These are phyloP conservation scores for Hymenoscyphus occultus DNA, from an alignment of 2,329 filamentous ascomycete genomes.

Conservation along the genomic window DNA sequence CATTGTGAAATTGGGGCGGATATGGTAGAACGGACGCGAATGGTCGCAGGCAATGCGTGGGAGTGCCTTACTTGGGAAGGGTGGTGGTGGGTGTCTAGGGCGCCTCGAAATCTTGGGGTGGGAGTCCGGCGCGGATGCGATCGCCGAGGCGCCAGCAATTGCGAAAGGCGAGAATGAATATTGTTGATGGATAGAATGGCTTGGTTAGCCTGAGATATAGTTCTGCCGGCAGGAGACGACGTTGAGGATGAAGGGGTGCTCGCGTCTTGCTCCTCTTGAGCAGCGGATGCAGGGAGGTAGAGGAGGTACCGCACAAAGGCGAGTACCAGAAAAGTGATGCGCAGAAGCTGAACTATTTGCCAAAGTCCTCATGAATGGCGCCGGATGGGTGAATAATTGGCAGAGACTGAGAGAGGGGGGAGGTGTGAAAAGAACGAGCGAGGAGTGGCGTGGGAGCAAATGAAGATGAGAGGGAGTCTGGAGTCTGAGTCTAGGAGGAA, in stretches of 20 bases:
- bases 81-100: slow-evolving; percentile 6
- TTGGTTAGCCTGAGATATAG: slow-evolving; percentile 2
- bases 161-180: neutral
- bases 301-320: slow-evolving; percentile 13
- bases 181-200: neutral
- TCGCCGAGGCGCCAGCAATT: slow-evolving; percentile 1
- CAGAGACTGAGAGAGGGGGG: slow-evolving; percentile 15
- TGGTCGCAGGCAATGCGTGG: slow-evolving; percentile 1
- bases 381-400: slow-evolving; percentile 18
- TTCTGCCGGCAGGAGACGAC: slow-evolving; percentile 10
- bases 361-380: slow-evolving; percentile 30
- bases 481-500: neutral
- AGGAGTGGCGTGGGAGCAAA: slow-evolving; percentile 10
- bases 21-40: neutral
- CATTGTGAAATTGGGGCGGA: slow-evolving; percentile 26
- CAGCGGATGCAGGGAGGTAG: slow-evolving; percentile 14
- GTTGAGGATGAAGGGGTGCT: slow-evolving; percentile 18
- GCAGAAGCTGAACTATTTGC: slow-evolving; percentile 21
- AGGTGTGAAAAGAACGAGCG: slow-evolving; percentile 9
- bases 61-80: neutral
- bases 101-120: neutral
- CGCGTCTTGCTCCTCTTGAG: slow-evolving; percentile 15
- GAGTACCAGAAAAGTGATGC: slow-evolving; percentile 10
- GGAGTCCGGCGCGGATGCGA: neutral
- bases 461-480: slow-evolving; percentile 16